Evolutionary conservation across 78 protist genomes (phyloP), one percentile per base, ranked within the genome.

Genomic region (Dictyostelium discoideum): DNA sequence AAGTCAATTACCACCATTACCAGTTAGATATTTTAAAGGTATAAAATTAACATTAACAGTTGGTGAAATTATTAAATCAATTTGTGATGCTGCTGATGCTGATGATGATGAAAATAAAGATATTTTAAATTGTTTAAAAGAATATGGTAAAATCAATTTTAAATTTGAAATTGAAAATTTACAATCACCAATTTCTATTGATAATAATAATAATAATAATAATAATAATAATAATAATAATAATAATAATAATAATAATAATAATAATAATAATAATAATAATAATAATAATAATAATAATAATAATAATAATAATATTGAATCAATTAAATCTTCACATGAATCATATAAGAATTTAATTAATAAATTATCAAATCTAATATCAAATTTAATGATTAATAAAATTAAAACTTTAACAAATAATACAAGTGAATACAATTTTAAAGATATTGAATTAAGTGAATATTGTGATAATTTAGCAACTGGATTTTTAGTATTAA

Each of bases 1-100:
- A 42, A 14, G 29, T 22, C 24, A 57, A 42, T 42, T 85, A 32
- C 92, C 92, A 44, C 92, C 92, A 48, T 74, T 85, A 10, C 92
- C 92, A 42, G 92, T 85, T 24, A 20, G 92, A 48, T 85, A 42
- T 74, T 85, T 63, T 37, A 42, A 78, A 78, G 32, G 44, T 32
- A 37, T 84, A 13, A 32, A 84, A 20, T 39, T 84, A 60, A 20
- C 72, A 20, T 65, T 84, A 63, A 84, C 87, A 9, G 37, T 84
- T 37, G 48, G 22, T 20, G 87, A 84, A 18, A 44, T 78, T 78
- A 40, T 78, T 67, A 10, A 67, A 24, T 67, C 76, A 24, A 24
- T 67, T 60, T 60, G 24, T 20, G 22, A 50, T 9, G 16, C 37
- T 32, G 37, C 18, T 20, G 9, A 60, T 60, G 69, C 18, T 20